Conservation (phyloP, 495 filamentous ascomycete species). For the Astrothelium macrocarpum region DNA sequence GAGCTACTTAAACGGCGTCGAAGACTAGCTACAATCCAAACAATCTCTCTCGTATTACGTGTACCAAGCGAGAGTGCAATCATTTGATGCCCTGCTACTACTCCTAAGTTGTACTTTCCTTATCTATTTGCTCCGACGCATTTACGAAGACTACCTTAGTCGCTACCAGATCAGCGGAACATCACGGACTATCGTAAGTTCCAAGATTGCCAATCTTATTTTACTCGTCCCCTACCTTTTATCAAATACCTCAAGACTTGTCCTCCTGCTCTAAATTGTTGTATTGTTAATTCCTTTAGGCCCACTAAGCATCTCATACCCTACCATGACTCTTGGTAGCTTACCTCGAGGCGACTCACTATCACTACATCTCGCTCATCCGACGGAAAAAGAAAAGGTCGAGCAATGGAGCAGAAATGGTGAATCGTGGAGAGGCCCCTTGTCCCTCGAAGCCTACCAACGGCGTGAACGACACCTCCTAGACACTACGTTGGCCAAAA, state of each 20-base stretch:
- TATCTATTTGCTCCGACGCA: too few species aligned
- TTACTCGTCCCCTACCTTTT: not conserved
- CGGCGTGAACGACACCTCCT: conserved; percentile 63
- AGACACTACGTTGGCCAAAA: conserved; percentile 53
- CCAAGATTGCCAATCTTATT: not conserved
- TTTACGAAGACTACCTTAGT: too few species aligned
- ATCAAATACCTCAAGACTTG: not conserved
- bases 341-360: conserved; percentile 53
- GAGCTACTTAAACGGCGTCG: too few species aligned
- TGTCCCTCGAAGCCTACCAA: conserved; percentile 62
- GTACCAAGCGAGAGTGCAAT: too few species aligned
- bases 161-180: not conserved
- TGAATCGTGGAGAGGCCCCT: conserved; percentile 57
- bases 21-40: too few species aligned
- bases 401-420: conserved; percentile 60
- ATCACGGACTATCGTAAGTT: not conserved
- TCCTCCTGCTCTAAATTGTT: not conserved
- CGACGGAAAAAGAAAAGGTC: conserved; percentile 54
- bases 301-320: not conserved
- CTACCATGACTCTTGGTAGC: not conserved
- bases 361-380: conserved; percentile 54
- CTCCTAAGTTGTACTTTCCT: too few species aligned
- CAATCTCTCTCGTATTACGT: too few species aligned
- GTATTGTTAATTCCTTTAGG: not conserved
- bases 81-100: too few species aligned